Evolutionary conservation across 495 filamentous ascomycete genomes (phyloP).

Genomic region (Aspergillus asperescens): DNA sequence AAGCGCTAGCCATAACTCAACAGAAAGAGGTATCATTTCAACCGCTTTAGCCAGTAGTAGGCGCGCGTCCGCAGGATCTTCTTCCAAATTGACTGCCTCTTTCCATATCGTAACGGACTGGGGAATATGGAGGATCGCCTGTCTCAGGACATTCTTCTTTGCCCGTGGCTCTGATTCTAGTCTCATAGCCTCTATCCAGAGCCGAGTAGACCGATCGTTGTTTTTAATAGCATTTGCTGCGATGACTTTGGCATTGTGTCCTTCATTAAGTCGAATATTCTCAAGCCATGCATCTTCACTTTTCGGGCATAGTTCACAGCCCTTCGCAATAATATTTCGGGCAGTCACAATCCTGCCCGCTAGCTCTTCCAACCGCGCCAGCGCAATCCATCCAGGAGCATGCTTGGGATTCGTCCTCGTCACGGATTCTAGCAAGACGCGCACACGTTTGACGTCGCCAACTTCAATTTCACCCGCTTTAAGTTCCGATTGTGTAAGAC

Average conservation of each 20-base stretch:
- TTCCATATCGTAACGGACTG: slow-evolving; percentile 96
- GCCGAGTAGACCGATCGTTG: slow-evolving; percentile 77
- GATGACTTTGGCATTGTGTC: slow-evolving; percentile 89
- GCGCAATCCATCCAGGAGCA: slow-evolving; percentile 93
- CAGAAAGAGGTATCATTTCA: slow-evolving; percentile 85
- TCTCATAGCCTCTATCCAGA: slow-evolving; percentile 95
- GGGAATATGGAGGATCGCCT: slow-evolving; percentile 82
- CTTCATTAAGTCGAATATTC: slow-evolving; percentile 85
- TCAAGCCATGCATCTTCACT: slow-evolving; percentile 95
- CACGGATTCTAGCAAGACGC: slow-evolving; percentile 87
- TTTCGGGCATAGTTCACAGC: slow-evolving; percentile 85
- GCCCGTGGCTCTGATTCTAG: slow-evolving; percentile 73
- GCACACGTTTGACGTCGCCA: slow-evolving; percentile 92
- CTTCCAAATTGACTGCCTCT: slow-evolving; percentile 91
- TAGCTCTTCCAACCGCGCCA: slow-evolving; percentile 84
- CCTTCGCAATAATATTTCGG: slow-evolving; percentile 74
- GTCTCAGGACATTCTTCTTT: slow-evolving; percentile 84
- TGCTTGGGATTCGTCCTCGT: slow-evolving; percentile 94
- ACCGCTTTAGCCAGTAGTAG: slow-evolving; percentile 87
- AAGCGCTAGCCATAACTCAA: slow-evolving; percentile 92
- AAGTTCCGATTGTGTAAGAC: slow-evolving; percentile 69
- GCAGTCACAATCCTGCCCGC: slow-evolving; percentile 87
- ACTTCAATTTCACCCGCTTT: slow-evolving; percentile 76
- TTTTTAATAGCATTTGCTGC: slow-evolving; percentile 90
- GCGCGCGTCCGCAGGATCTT: slow-evolving; percentile 77